Evolutionary conservation across 108 stramenopile species (phyloP), one percentile per base, ranked within the genome.

Genomic region (Hondaea fermentalgiana): DNA sequence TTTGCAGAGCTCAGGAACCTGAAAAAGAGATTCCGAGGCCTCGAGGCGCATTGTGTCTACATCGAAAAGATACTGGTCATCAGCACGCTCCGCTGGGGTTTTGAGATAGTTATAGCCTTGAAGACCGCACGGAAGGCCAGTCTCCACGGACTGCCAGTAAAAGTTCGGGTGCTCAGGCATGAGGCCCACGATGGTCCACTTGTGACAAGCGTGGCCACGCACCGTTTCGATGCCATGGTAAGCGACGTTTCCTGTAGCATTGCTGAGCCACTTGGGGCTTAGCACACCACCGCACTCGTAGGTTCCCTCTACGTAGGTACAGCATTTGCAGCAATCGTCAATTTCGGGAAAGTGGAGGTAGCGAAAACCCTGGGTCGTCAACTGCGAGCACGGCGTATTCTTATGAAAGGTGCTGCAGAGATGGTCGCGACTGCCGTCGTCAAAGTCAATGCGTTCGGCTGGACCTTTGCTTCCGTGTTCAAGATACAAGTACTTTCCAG

Each of bases 351-450:
- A 83, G 19, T 21, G 12, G 12, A 83, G 3, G 3, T 53, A 83
- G 23, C 76, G 45, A 4, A 53, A 83, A 8, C 51, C 51, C 76
- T 83, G 6, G 49, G 51, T 53, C 51, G 76, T 83, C 43, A 53
- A 3, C 4, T 83, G 76, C 25, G 76, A 21, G 51, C 76, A 83
- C 19, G 76, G 19, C 10, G 76, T 83, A 6, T 35, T 35, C 76
- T 53, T 53, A 45, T 83, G 76, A 83, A 83, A 83, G 51, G 45
- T 47, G 45, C 49, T 53, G 51, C 76, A 83, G 23, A 83, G 76
- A 83, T 83, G 76, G 25, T 83, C 76, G 10, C 76, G 76, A 23
- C 76, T 83, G 6, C 76, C 76, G 76, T 83, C 76, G 12, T 12
- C 76, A 53, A 83, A 45, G 14, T 21, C 76, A 45, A 83, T 83